Evolutionary conservation across 805 yeast genomes (phyloP), one percentile per base, ranked within the genome.

Genomic region (Ogataea paradorogensis): DNA sequence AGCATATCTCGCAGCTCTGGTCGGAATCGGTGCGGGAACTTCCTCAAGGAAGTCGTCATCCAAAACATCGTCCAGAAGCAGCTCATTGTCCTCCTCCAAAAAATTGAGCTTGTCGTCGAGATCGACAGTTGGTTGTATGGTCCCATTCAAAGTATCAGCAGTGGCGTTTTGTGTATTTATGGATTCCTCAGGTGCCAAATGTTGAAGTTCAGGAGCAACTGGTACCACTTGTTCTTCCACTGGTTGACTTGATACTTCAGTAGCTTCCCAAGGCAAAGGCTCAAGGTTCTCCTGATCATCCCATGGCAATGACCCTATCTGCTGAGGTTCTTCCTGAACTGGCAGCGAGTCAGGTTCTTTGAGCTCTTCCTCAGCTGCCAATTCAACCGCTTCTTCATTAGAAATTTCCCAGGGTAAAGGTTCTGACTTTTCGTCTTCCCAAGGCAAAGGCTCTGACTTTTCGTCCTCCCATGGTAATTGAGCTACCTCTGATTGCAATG

Each of bases 71-170:
- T 58, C 65, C 10, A 59, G 29, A 3, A 73, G 51, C 2, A 70
- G 49, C 22, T 72, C 77, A 39, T 67, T 71, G 40, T 71, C 77
- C 6, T 63, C 64, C 27, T 68, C 72, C 27, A 71, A 53, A 38
- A 69, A 67, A 7, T 65, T 62, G 30, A 69, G 59, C 31, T 70
- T 73, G 26, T 69, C 73, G 14, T 59, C 70, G 27, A 23, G 43
- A 49, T 13, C 36, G 24, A 38, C 38, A 39, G 16, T 35, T 1
- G 20, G 23, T 14, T 15, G 20, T n/a, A 13, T 22, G 40, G 20
- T 18, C 4, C 20, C 20, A 18, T 44, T 7, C 11, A 37, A 15
- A 7, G 31, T 21, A 20, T 18, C 18, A 11, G 7, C 28, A 14
- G 35, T 30, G 13, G 35, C 33, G 24, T 27, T 28, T 15, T 24